These are phyloP conservation scores for Daldinia sp. DNA, from an alignment of 2,329 filamentous ascomycete genomes.

Conservation along the genomic window DNA sequence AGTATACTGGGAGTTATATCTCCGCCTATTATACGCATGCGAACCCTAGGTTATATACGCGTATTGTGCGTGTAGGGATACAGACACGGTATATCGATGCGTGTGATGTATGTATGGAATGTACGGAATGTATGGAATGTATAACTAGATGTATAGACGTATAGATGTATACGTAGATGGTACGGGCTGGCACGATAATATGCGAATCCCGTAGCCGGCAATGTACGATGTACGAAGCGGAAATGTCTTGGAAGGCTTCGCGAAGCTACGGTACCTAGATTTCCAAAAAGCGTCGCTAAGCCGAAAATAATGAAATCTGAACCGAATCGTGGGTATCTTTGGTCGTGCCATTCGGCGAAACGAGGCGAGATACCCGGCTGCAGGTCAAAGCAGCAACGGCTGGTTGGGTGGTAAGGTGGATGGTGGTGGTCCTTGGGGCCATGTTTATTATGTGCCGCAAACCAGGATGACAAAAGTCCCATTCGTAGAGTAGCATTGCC, in stretches of 20 bases:
- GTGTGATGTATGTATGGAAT: background rate
- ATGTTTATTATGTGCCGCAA: constrained; percentile 32
- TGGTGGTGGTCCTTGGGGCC: constrained; percentile 10
- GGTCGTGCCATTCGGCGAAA: constrained; percentile 37
- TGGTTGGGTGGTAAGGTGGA: background rate
- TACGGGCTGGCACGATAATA: background rate
- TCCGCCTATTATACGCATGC: background rate
- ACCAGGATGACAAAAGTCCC: constrained; percentile 35
- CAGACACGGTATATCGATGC: background rate
- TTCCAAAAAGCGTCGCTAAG: constrained; percentile 28
- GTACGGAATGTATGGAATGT: background rate
- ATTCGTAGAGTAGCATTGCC: constrained; percentile 31
- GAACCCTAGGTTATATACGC: background rate
- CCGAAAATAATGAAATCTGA: constrained; percentile 32
- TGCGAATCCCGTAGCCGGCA: constrained; percentile 1
- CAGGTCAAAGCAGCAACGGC: constrained; percentile 32
- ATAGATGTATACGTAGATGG: background rate
- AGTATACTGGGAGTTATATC: background rate
- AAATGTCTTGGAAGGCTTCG: constrained; percentile 37
- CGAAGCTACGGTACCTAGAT: constrained; percentile 24
- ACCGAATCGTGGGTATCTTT: constrained; percentile 30
- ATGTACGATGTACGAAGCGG: constrained; percentile 17
- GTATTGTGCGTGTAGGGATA: background rate
- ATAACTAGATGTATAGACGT: background rate
- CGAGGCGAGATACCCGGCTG: constrained; percentile 39